A percentile compares a stretch with the other conserved stretches of the same genome.
phyloP scores from a whole-genome alignment of 129 eudicot species.

The Oenanthe sinensis region DNA sequence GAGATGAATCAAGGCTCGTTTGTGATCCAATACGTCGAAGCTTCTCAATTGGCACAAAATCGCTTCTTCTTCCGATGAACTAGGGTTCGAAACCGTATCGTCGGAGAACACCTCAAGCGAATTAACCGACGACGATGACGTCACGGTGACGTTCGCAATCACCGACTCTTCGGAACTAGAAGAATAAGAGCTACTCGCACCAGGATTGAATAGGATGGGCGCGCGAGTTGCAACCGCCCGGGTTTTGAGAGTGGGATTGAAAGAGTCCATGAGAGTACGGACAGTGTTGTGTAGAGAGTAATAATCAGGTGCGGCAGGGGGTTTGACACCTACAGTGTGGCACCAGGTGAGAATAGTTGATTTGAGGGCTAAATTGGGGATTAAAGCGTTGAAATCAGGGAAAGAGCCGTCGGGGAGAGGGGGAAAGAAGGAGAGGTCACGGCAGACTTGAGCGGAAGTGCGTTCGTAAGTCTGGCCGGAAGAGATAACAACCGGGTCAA shows the following conservation, averaged over 20 bases:
- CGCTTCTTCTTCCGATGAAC: conserved; percentile 28
- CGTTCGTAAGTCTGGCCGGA: conserved; percentile 86
- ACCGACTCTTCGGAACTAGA: conserved; percentile 92
- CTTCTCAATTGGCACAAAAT: conserved; percentile 36
- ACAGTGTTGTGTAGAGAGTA: conserved; percentile 24
- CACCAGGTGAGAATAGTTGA: conserved; percentile 70
- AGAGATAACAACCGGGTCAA: conserved; percentile 70
- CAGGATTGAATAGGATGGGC: background rate
- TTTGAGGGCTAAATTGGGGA: conserved; percentile 64
- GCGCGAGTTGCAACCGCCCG: background rate
- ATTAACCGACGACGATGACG: conserved; percentile 51
- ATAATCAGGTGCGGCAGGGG: conserved; percentile 37
- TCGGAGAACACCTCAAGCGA: conserved; percentile 39
- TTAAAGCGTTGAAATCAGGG: conserved; percentile 56
- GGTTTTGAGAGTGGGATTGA: background rate
- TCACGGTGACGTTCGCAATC: conserved; percentile 42
- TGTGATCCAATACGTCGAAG: conserved; percentile 59
- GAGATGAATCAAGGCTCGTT: conserved; percentile 45
- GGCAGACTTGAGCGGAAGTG: conserved; percentile 43
- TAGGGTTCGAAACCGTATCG: conserved; percentile 18
- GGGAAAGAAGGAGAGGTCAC: conserved; percentile 39
- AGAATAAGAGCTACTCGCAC: conserved; percentile 26
- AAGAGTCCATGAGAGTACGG: conserved; percentile 21
- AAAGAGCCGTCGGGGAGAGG: conserved; percentile 42
- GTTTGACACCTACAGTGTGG: conserved; percentile 28